Conservation (phyloP, 2,329 filamentous ascomycete species). For the Arthrinium puccinioides region DNA sequence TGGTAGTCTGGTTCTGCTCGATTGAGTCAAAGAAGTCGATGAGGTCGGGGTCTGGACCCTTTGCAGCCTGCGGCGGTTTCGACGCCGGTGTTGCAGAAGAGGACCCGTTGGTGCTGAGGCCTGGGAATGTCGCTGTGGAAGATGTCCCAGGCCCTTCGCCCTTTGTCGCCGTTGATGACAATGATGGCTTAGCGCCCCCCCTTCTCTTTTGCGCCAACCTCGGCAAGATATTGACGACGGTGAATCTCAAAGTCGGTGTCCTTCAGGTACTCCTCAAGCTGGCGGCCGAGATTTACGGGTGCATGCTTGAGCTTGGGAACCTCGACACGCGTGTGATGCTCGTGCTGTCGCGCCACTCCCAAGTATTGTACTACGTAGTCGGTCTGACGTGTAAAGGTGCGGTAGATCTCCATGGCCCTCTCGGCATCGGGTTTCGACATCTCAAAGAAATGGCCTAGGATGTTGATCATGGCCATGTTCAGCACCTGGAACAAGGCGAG, state of each 20-base stretch:
- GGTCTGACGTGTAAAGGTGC: conserved; percentile 84
- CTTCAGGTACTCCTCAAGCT: conserved; percentile 88
- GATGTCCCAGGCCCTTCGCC: conserved; percentile 26
- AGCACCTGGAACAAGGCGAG: conserved; percentile 87
- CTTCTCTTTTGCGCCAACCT: conserved; percentile 64
- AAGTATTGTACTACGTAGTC: conserved; percentile 89
- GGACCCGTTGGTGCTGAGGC: conserved; percentile 23
- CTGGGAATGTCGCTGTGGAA: conserved; percentile 31
- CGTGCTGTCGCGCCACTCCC: conserved; percentile 78
- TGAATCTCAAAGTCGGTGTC: conserved; percentile 95
- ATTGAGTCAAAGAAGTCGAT: conserved; percentile 96
- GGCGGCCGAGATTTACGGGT: conserved; percentile 80
- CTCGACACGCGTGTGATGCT: conserved; percentile 85
- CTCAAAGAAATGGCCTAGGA: conserved; percentile 95
- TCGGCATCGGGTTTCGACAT: conserved; percentile 94
- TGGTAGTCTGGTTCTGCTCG: conserved; percentile 75
- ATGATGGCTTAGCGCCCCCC: conserved; percentile 22
- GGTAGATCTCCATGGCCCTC: conserved; percentile 84
- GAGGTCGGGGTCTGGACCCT: conserved; percentile 66
- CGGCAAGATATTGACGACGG: conserved; percentile 81
- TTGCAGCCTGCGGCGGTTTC: conserved; percentile 41
- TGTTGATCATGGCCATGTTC: conserved; percentile 96
- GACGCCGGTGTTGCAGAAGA: conserved; percentile 22
- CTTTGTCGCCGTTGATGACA: conserved; percentile 25
- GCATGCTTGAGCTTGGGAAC: conserved; percentile 97